A percentile compares a stretch with the other conserved stretches of the same genome.
Conservation (phyloP, 495 filamentous ascomycete species). For the Staphylotrichum tortipilum region DNA sequence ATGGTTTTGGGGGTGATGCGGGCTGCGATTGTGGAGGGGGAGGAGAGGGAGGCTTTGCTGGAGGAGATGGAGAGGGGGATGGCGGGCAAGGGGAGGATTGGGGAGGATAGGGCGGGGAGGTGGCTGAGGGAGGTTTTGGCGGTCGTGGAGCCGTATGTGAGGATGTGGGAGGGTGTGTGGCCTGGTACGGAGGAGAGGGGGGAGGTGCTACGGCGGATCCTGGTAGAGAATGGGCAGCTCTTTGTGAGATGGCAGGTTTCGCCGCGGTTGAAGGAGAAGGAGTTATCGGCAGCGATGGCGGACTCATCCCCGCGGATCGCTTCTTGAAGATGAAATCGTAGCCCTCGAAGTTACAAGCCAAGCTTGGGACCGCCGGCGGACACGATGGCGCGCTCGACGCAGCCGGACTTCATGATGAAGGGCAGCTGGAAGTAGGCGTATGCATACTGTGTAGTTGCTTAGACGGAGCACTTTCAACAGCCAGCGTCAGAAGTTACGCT, state of each 20-base stretch:
- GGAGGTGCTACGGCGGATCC: not conserved
- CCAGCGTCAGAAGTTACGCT: too few relatives aligned
- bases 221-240: conserved; percentile 3
- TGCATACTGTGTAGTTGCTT: too few relatives aligned
- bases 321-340: too few relatives aligned
- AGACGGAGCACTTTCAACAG: too few relatives aligned
- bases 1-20: not conserved
- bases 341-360: too few relatives aligned
- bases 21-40: conserved; percentile 1
- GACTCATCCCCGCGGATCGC: too few relatives aligned
- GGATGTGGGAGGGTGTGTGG: conserved; percentile 1
- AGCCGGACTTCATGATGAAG: too few relatives aligned
- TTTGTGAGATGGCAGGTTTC: conserved; percentile 2
- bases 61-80: not conserved
- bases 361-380: too few relatives aligned
- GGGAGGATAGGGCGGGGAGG: not conserved
- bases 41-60: not conserved
- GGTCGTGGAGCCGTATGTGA: conserved; percentile 4
- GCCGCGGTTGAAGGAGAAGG: not conserved
- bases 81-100: not conserved
- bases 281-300: too few relatives aligned
- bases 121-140: not conserved
- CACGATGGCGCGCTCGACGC: too few relatives aligned
- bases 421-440: too few relatives aligned
- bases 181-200: conserved; percentile 1